Conservation (phyloP, 2,329 filamentous ascomycete species). For the Pseudohalonectria lignicola region DNA sequence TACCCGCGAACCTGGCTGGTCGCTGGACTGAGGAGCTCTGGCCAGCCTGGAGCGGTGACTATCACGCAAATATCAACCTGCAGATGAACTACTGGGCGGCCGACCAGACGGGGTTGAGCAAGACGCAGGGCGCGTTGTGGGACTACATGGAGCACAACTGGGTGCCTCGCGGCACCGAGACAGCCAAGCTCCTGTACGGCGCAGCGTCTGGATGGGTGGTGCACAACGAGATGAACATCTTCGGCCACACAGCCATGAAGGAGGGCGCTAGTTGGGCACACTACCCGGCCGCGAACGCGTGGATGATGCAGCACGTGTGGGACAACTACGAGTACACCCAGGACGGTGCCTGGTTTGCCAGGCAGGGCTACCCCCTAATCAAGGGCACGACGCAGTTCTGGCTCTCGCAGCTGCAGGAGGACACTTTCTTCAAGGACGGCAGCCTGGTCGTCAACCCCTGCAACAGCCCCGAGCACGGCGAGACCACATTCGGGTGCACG, state of each 20-base stretch:
- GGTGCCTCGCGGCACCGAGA: conserved; percentile 39
- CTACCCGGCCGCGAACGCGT: conserved; percentile 36
- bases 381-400: conserved; percentile 45
- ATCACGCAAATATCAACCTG: conserved; percentile 47
- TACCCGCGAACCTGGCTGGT: conserved; percentile 47
- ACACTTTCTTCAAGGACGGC: conserved; percentile 36
- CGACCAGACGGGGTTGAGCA: conserved; percentile 38
- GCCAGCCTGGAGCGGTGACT: conserved; percentile 36
- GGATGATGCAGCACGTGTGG: conserved; percentile 50
- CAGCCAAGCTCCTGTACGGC: conserved; percentile 40
- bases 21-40: conserved; percentile 35
- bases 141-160: conserved; percentile 37
- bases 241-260: conserved; percentile 38
- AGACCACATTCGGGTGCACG: conserved; percentile 40
- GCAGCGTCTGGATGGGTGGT: conserved; percentile 40
- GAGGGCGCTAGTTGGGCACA: conserved; percentile 18
- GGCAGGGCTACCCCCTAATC: conserved; percentile 39
- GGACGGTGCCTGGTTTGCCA: conserved; percentile 31
- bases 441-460: conserved; percentile 46
- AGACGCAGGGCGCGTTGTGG: conserved; percentile 34
- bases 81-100: conserved; percentile 52
- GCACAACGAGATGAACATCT: conserved; percentile 48
- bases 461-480: conserved; percentile 46
- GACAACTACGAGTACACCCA: conserved; percentile 44
- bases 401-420: conserved; percentile 39